A percentile compares a stretch with the other conserved stretches of the same genome.
Conservation (phyloP, 2,329 filamentous ascomycete genomes). For the Berkeleyomyces rouxiae region DNA sequence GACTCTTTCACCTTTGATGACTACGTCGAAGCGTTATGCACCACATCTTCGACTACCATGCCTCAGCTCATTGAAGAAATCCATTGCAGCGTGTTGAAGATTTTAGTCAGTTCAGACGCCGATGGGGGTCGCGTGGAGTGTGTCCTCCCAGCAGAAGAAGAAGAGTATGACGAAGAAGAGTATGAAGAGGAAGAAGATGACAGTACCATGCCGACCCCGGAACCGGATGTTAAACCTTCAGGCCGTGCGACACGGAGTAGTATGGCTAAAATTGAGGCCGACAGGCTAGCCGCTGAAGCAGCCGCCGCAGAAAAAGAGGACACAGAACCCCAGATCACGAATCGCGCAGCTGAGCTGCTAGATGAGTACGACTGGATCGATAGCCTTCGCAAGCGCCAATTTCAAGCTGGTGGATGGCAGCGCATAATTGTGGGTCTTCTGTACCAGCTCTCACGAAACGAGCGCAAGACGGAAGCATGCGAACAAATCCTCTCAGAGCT, state of each 20-base stretch:
- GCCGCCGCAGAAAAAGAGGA: conserved; percentile 35
- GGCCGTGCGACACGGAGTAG: conserved; percentile 71
- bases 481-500: conserved; percentile 66
- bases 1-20: conserved; percentile 98
- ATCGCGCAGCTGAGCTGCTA: conserved; percentile 63
- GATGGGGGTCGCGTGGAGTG: conserved; percentile 68
- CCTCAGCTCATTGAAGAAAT: conserved; percentile 81
- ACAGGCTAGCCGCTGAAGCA: conserved; percentile 45
- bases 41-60: conserved; percentile 53
- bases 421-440: conserved; percentile 74
- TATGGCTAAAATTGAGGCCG: conserved; percentile 63
- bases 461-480: conserved; percentile 51
- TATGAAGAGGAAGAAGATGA: conserved; percentile 43
- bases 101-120: conserved; percentile 58
- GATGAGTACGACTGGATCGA: conserved; percentile 69
- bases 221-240: conserved; percentile 50
- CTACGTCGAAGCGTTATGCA: conserved; percentile 73
- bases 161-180: conserved; percentile 51
- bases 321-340: conserved; percentile 33
- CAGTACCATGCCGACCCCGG: conserved; percentile 39
- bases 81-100: conserved; percentile 80
- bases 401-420: conserved; percentile 80
- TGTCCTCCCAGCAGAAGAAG: conserved; percentile 56
- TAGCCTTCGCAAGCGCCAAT: conserved; percentile 65
- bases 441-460: conserved; percentile 65